phyloP scores from a whole-genome alignment of 2,329 filamentous ascomycete genomes.

The Aspergillus arachidicola region DNA sequence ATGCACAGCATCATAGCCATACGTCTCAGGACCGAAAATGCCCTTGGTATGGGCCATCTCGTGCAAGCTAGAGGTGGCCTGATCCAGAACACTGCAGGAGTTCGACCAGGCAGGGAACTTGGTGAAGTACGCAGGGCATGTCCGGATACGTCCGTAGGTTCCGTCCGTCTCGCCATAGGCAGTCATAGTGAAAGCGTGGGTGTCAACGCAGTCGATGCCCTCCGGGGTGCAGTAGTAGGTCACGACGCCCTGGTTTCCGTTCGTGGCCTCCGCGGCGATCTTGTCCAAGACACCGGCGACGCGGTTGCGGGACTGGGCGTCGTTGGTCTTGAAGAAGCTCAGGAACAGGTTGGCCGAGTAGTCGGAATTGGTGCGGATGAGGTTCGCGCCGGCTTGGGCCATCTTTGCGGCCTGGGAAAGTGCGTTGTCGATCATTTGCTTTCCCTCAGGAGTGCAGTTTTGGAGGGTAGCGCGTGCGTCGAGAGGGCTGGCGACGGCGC shows the following conservation, averaged over 20 bases:
- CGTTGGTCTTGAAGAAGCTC: slow-evolving; percentile 7
- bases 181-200: not conserved
- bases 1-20: slow-evolving; percentile 4
- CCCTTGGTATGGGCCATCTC: slow-evolving; percentile 11
- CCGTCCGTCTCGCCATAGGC: slow-evolving; percentile 8
- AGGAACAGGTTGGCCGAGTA: not conserved
- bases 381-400: not conserved
- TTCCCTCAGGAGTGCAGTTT: not conserved
- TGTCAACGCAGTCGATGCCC: not conserved
- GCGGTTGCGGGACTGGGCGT: not conserved
- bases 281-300: slow-evolving; percentile 1
- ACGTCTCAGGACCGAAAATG: slow-evolving; percentile 5
- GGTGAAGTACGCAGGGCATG: slow-evolving; percentile 6
- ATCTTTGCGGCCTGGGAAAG: not conserved
- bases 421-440: not conserved
- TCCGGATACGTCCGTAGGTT: slow-evolving; percentile 1
- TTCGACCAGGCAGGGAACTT: slow-evolving; percentile 1
- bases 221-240: slow-evolving; percentile 6
- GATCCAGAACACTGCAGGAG: not conserved
- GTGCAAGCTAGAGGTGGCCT: slow-evolving; percentile 5
- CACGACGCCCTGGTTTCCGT: not conserved
- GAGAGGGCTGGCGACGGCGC: not conserved
- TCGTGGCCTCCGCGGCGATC: not conserved
- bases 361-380: not conserved
- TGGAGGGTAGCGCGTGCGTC: not conserved